Base-by-base conservation (phyloP, 768 basidiomycete species). In the Rubroboletus satanas region DNA sequence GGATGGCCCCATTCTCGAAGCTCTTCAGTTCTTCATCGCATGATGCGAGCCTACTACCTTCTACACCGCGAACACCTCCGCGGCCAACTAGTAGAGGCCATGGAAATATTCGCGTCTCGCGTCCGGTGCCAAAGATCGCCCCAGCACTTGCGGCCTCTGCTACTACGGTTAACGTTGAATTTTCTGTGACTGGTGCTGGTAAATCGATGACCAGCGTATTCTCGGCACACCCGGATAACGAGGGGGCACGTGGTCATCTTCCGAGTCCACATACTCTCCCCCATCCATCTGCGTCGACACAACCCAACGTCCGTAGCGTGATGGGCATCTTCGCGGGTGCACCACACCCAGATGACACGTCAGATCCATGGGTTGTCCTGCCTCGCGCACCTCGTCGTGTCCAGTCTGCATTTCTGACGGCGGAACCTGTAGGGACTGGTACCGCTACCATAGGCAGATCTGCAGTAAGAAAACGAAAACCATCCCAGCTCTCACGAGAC, bases 91-190 rank as follows among this genome's bases (percentile, higher is more conserved):
- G 51, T 58, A 67, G 66, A 33, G 67, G 61, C n/a, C 58, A 56
- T 23, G 63, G 55, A 23, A 61, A 48, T 39, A 51, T 49, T 4
- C 68, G 67, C 0, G 56, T 64, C n/a, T 65, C 72, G n/a, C 79
- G 83, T 28, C 71, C 82, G 7, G 86, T 84, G 23, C 90, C 88
- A 2, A 98, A 98, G 68, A 79, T 88, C 28, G 82, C 83, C 1
- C 88, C 95, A 2, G 92, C 90, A 11, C 81, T 93, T 31, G 85
- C 88, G 11, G 92, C 97, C 10, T 91, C 90, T 21, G 78, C 90
- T 2, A 95, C 90, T 46, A 94, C 93, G 2, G 95, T 98, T 62
- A 97, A 94, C 55, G 96, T 99, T 52, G 95, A 97, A 75, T 98
- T 98, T 71, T 90, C 85, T 4, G 87, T 90, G 4, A 73, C 81